These are phyloP conservation scores for Tympanopsis confertula DNA, from an alignment of 2,329 filamentous ascomycete genomes.

Conservation along the genomic window DNA sequence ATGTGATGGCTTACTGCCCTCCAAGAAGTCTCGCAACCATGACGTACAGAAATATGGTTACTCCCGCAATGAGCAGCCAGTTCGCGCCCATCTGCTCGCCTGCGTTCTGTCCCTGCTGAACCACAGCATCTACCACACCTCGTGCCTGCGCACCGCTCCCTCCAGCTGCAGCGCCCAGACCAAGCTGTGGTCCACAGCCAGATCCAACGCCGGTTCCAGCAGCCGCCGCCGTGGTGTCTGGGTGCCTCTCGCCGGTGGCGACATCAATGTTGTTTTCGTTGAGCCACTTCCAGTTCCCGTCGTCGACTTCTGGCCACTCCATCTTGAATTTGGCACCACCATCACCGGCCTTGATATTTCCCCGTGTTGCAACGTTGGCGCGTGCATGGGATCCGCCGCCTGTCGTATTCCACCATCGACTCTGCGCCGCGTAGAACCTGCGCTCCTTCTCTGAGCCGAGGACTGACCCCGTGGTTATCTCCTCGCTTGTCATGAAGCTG, in stretches of 20 bases:
- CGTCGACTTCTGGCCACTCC: constrained; percentile 83
- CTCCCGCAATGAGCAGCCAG: not conserved
- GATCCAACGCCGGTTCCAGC: not conserved
- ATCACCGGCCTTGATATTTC: constrained; percentile 82
- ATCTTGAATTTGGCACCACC: constrained; percentile 79
- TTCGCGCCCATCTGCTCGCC: not conserved
- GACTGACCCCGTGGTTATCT: constrained; percentile 93
- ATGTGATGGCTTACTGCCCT: no score
- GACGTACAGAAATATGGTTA: not conserved
- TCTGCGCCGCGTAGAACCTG: constrained; percentile 63
- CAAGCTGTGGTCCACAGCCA: not conserved
- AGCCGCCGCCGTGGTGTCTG: no score
- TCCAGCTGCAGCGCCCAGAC: no score
- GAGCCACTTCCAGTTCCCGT: constrained; percentile 89
- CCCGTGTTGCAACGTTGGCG: constrained; percentile 42
- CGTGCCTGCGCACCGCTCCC: not conserved
- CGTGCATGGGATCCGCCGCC: constrained; percentile 66
- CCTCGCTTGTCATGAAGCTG: constrained; percentile 96
- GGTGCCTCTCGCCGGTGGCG: constrained; percentile 42
- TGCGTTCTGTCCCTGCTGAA: not conserved
- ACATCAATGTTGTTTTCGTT: constrained; percentile 69
- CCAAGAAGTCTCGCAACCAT: not conserved
- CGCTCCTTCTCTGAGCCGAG: constrained; percentile 68
- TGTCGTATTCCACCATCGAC: constrained; percentile 93
- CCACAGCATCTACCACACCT: not conserved